These are phyloP conservation scores for Hyphopichia fennica DNA, from an alignment of 1,139 yeast genomes.

Conservation along the genomic window DNA sequence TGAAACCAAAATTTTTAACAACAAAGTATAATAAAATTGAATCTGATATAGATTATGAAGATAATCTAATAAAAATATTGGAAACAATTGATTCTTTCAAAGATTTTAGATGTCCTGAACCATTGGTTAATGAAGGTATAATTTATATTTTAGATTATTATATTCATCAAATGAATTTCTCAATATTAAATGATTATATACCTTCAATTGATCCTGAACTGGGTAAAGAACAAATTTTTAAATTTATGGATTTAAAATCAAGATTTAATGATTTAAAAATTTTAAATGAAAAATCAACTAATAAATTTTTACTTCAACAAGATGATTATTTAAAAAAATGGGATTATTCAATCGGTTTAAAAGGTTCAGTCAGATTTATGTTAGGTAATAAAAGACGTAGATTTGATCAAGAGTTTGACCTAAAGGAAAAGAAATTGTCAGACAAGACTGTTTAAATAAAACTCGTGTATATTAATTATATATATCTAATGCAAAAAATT, in stretches of 20 bases:
- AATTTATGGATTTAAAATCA: conserved; percentile 48
- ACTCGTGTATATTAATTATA: conserved; percentile 2
- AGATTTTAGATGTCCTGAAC: conserved; percentile 49
- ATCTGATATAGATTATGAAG: conserved; percentile 27
- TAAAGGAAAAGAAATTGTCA: too few species aligned
- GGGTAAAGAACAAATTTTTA: conserved; percentile 48
- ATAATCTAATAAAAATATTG: conserved; percentile 21
- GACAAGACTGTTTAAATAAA: too few species aligned
- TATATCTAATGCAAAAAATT: conserved; percentile 6
- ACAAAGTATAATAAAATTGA: conserved; percentile 17
- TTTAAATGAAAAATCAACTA: conserved; percentile 38
- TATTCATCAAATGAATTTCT: conserved; percentile 48
- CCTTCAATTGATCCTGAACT: conserved; percentile 31
- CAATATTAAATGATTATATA: conserved; percentile 29
- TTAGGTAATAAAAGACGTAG: conserved; percentile 50
- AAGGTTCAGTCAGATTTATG: conserved; percentile 58
- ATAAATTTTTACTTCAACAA: conserved; percentile 36
- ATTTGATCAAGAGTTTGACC: conserved; percentile 29
- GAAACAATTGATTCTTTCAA: conserved; percentile 36
- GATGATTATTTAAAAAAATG: conserved; percentile 53
- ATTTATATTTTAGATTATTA: conserved; percentile 63
- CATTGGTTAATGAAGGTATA: conserved; percentile 59
- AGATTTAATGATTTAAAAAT: conserved; percentile 43
- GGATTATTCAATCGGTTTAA: conserved; percentile 45
- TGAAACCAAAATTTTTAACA: conserved; percentile 38